phyloP scores from a whole-genome alignment of 805 yeast genomes.

The Komagataella populi region DNA sequence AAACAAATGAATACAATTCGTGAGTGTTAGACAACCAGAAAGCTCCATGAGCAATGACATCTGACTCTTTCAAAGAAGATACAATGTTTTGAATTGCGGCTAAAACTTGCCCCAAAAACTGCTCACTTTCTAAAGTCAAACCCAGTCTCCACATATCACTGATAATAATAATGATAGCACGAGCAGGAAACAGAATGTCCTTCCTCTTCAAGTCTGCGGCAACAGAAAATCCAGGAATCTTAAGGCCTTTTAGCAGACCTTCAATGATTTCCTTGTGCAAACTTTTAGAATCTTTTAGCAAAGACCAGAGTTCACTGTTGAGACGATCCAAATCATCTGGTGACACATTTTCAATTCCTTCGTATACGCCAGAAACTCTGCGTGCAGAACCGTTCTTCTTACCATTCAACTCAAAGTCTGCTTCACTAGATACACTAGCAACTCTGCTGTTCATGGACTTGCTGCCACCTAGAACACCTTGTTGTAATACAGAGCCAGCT shows the following conservation, averaged over 20 bases:
- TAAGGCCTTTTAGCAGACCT: conserved; percentile 73
- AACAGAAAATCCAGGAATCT: conserved; percentile 75
- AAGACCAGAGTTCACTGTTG: conserved; percentile 59
- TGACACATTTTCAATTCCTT: conserved; percentile 6
- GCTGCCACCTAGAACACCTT: background rate
- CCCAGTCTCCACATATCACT: conserved; percentile 99
- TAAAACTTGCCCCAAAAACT: conserved; percentile 78
- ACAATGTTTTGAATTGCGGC: conserved; percentile 80
- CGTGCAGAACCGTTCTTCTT: background rate
- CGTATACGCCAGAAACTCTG: background rate
- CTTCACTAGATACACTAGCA: conserved; percentile 15
- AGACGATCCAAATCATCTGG: conserved; percentile 44
- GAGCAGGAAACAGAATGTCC: conserved; percentile 91
- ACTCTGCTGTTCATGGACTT: background rate
- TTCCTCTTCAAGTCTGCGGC: conserved; percentile 74
- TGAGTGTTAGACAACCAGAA: conserved; percentile 97
- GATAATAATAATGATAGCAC: conserved; percentile 81
- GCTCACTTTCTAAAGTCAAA: conserved; percentile 81
- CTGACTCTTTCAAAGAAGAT: conserved; percentile 68
- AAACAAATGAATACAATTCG: conserved; percentile 87
- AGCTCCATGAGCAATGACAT: conserved; percentile 82
- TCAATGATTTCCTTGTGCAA: conserved; percentile 77
- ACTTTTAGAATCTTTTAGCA: conserved; percentile 56
- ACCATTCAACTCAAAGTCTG: background rate
- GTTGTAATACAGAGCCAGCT: conserved; percentile 10